These are phyloP conservation scores for Talaromyces sp. DNA, from an alignment of 2,329 filamentous ascomycete genomes.

Conservation along the genomic window DNA sequence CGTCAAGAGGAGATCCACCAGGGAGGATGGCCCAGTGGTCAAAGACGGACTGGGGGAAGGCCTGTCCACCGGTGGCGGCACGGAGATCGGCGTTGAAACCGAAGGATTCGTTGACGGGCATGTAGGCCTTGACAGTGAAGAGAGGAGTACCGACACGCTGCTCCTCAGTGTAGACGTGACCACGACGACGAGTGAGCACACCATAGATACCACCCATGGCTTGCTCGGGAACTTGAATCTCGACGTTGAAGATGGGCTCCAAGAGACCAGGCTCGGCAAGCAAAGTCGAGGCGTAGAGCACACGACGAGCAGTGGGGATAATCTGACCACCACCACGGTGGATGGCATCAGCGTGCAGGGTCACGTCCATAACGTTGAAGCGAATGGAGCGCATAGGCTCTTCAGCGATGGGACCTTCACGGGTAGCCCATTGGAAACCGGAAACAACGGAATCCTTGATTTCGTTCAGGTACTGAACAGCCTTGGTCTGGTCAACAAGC, in stretches of 20 bases:
- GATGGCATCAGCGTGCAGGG: conserved; percentile 98
- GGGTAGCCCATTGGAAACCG: conserved; percentile 99
- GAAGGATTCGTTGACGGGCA: conserved; percentile 95
- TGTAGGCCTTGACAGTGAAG: conserved; percentile 98
- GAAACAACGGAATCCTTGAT: conserved; percentile 99
- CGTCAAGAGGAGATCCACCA: conserved; percentile 86
- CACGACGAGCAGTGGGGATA: conserved; percentile 96
- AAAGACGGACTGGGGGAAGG: conserved; percentile 98
- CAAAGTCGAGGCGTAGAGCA: conserved; percentile 87
- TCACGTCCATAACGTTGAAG: conserved; percentile 99
- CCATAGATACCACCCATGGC: conserved; percentile 99
- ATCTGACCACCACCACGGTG: conserved; percentile 99
- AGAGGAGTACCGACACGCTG: conserved; percentile 98
- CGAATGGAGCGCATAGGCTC: conserved; percentile 96
- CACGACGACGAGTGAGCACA: conserved; percentile 94
- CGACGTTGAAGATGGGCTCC: conserved; percentile 97
- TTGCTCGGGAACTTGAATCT: conserved; percentile 97
- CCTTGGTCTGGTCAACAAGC: conserved; percentile 99
- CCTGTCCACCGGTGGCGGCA: conserved; percentile 88
- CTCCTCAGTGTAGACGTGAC: conserved; percentile 98
- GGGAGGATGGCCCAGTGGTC: conserved; percentile 97
- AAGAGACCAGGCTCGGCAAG: conserved; percentile 86
- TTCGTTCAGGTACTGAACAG: conserved; percentile 99
- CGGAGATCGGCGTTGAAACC: conserved; percentile 98
- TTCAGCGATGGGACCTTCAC: conserved; percentile 95